Conservation (phyloP, 306 rosid species). For the Trifolium fragiferum region DNA sequence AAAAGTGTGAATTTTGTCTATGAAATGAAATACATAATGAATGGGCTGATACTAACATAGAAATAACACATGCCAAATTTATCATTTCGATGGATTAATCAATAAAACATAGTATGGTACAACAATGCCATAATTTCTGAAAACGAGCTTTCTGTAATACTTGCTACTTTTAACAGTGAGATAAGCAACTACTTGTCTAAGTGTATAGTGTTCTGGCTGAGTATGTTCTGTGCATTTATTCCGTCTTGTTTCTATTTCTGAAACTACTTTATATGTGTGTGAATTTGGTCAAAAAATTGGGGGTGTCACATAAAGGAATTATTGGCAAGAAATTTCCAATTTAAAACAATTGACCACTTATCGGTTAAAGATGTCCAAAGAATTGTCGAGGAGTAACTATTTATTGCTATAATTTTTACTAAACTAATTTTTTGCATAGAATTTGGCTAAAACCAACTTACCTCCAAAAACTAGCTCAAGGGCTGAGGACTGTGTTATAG, state of each 20-base stretch:
- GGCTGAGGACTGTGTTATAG: not conserved
- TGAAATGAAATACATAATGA: conserved; percentile 24
- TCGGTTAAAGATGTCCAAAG: conserved; percentile 21
- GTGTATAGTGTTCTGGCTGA: not conserved
- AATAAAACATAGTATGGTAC: conserved; percentile 9
- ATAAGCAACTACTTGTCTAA: conserved; percentile 11
- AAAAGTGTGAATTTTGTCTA: conserved; percentile 29
- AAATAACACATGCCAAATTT: conserved; percentile 8
- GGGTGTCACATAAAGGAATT: conserved; percentile 2
- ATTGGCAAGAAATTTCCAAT: conserved; percentile 8
- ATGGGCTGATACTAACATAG: not conserved
- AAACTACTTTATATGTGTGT: not conserved
- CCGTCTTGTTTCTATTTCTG: not conserved
- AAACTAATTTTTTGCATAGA: not conserved
- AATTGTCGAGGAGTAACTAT: conserved; percentile 4
- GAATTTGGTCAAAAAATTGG: not conserved
- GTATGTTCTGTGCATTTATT: not conserved
- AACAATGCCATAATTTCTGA: conserved; percentile 11
- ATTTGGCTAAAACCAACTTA: not conserved
- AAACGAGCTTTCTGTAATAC: conserved; percentile 17
- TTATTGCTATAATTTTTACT: not conserved
- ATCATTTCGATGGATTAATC: not conserved
- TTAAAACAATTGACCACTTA: not conserved
- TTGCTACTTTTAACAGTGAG: conserved; percentile 21
- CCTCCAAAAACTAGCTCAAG: not conserved